Conservation (phyloP, 768 basidiomycete species). For the Mycena leptocephala region DNA sequence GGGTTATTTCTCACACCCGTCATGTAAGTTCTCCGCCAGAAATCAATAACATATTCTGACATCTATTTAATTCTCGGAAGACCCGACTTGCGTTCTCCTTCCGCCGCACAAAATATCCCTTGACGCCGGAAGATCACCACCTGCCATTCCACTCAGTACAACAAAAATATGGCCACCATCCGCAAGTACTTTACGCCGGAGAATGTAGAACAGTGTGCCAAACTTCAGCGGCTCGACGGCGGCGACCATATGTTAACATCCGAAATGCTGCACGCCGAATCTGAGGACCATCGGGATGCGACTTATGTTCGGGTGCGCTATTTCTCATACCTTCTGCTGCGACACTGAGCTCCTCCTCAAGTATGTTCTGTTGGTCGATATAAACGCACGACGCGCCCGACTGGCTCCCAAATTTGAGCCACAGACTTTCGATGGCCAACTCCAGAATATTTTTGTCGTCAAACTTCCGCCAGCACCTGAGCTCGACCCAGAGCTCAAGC, state of each 20-base stretch:
- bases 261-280: not conserved
- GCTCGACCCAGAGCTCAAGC: slow-evolving; percentile 2
- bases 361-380: slow-evolving; percentile 47
- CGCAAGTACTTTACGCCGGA: not conserved
- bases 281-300: slow-evolving; percentile 40
- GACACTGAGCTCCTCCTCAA: not conserved
- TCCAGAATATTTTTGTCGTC: not conserved
- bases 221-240: slow-evolving; percentile 32
- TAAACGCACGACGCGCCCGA: slow-evolving; percentile 12
- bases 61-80: not conserved
- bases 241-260: slow-evolving; percentile 41
- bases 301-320: slow-evolving; percentile 44
- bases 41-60: not conserved
- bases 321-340: no score
- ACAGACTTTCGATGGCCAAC: slow-evolving; percentile 39
- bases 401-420: not conserved
- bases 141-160: not conserved
- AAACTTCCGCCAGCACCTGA: not conserved
- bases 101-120: not conserved
- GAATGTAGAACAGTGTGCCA: slow-evolving; percentile 33
- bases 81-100: not conserved
- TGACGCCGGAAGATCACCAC: not conserved
- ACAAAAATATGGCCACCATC: not conserved
- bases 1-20: not conserved
- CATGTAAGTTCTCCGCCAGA: not conserved